These are phyloP conservation scores for Pythium sukuiense DNA, from an alignment of 352 stramenopile genomes.

Conservation along the genomic window DNA sequence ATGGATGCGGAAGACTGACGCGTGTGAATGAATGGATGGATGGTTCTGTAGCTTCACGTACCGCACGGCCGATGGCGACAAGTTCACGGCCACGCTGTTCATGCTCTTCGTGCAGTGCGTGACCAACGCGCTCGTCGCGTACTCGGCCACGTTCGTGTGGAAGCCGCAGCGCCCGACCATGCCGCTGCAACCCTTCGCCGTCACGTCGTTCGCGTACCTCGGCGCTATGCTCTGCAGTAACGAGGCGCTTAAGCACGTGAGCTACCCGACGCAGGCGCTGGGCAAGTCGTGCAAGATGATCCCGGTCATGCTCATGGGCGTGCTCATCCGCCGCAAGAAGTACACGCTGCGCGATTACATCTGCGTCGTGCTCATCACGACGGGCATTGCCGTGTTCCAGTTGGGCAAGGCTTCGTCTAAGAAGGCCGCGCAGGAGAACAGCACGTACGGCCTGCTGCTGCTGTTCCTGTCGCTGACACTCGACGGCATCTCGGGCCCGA, in stretches of 20 bases:
- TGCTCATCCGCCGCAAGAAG: constrained; percentile 91
- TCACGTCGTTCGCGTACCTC: constrained; percentile 88
- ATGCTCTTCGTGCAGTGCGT: constrained; percentile 93
- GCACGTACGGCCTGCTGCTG: constrained; percentile 84
- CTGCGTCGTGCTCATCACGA: constrained; percentile 89
- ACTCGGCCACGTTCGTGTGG: constrained; percentile 82
- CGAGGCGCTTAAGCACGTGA: constrained; percentile 93
- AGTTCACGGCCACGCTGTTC: constrained; percentile 92
- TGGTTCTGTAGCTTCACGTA: constrained; percentile 76
- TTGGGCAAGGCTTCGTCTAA: constrained; percentile 81
- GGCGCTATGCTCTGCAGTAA: constrained; percentile 92
- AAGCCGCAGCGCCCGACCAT: constrained; percentile 66
- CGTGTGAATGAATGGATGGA: background rate
- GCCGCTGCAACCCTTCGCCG: constrained; percentile 81
- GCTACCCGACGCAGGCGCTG: constrained; percentile 97
- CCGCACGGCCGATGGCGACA: constrained; percentile 70
- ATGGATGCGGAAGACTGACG: constrained; percentile 4
- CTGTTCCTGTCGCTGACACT: constrained; percentile 93
- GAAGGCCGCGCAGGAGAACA: constrained; percentile 84
- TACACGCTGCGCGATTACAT: constrained; percentile 90
- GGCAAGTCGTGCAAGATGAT: constrained; percentile 99
- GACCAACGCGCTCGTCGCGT: constrained; percentile 87
- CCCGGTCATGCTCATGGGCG: constrained; percentile 94
- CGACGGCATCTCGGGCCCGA: constrained; percentile 95
- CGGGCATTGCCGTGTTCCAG: constrained; percentile 90